Evolutionary conservation across 2,329 filamentous ascomycete genomes (phyloP).

Genomic region (Botrytis paeoniae): DNA sequence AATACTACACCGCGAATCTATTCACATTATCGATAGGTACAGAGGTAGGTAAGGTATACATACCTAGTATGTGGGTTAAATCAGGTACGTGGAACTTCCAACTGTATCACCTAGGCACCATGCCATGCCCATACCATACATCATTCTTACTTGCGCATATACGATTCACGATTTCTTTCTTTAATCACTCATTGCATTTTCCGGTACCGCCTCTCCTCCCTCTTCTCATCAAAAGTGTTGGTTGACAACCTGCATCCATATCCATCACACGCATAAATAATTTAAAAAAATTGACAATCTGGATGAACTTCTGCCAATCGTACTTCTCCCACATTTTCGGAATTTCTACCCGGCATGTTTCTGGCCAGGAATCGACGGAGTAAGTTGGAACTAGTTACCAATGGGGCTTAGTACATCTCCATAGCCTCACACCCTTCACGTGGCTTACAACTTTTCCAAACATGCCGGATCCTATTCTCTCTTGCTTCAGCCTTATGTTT

Average conservation of each 20-base stretch:
- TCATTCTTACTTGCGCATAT: constrained; percentile 1
- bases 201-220: not conserved
- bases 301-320: constrained; percentile 15
- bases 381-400: not conserved
- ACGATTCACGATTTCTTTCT: not conserved
- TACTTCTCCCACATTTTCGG: constrained; percentile 14
- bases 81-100: constrained; percentile 6
- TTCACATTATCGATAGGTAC: not conserved
- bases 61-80: not conserved
- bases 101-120: not conserved
- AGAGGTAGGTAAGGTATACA: not conserved
- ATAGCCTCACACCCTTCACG: not conserved
- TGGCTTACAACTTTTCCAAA: constrained; percentile 3
- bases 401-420: not conserved
- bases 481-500: constrained; percentile 1
- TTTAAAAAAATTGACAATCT: not conserved
- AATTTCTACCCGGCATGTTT: constrained; percentile 13
- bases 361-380: not conserved
- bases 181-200: not conserved
- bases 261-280: constrained; percentile 2
- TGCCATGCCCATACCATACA: not conserved
- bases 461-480: not conserved
- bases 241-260: not conserved
- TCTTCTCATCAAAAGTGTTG: not conserved
- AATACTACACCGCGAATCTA: not conserved